These are phyloP conservation scores for Saccharomyces pastorianus DNA, from an alignment of 1,139 yeast species.

Conservation along the genomic window DNA sequence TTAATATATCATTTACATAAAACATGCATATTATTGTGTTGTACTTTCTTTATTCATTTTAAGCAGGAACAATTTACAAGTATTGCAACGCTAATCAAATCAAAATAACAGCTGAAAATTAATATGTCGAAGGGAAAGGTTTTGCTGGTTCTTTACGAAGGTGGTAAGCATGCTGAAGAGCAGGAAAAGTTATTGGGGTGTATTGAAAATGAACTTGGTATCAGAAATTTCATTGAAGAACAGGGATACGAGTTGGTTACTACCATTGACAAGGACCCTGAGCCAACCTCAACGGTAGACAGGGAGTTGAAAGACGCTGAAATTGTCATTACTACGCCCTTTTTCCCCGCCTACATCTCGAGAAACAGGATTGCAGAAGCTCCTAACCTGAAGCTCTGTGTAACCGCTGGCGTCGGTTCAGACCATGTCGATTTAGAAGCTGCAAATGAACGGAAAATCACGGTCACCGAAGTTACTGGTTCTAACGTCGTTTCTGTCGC, in stretches of 20 bases:
- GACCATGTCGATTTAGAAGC: slow-evolving; percentile 73
- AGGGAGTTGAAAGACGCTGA: slow-evolving; percentile 63
- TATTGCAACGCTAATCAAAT: too few species aligned
- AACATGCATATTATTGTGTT: background rate
- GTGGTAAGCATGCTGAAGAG: slow-evolving; percentile 50
- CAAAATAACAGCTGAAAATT: background rate
- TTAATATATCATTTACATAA: background rate
- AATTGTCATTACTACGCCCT: slow-evolving; percentile 72
- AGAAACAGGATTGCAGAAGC: slow-evolving; percentile 61
- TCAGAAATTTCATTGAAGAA: slow-evolving; percentile 54
- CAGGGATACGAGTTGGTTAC: slow-evolving; percentile 63
- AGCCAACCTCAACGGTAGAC: slow-evolving; percentile 47
- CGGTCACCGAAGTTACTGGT: slow-evolving; percentile 66
- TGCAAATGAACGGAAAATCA: slow-evolving; percentile 54
- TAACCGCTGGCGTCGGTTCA: slow-evolving; percentile 82
- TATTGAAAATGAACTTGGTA: slow-evolving; percentile 69
- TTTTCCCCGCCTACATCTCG: slow-evolving; percentile 74
- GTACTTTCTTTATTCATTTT: background rate
- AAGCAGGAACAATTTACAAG: background rate
- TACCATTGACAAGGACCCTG: slow-evolving; percentile 65
- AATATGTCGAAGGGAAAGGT: slow-evolving; percentile 32
- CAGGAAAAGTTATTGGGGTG: slow-evolving; percentile 60
- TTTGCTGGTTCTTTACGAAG: slow-evolving; percentile 49
- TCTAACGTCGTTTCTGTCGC: slow-evolving; percentile 76
- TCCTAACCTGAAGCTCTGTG: slow-evolving; percentile 60